phyloP scores from a whole-genome alignment of 345 rosid species.

The Hypericum androsaemum region DNA sequence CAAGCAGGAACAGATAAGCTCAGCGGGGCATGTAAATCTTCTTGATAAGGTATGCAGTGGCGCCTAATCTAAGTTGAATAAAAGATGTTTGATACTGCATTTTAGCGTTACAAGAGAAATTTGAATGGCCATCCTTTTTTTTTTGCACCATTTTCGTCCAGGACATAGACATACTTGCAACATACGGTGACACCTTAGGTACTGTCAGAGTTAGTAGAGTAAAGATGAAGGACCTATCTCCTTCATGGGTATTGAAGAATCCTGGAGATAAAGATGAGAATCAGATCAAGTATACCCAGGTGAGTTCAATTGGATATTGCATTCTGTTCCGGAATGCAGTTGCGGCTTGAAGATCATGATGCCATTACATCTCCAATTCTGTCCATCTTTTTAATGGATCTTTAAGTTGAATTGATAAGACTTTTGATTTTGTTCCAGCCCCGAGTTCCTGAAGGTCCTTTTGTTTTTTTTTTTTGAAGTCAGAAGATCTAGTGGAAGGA shows the following conservation, averaged over 20 bases:
- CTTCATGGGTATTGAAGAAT: conserved; percentile 83
- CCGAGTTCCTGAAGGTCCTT: conserved; percentile 3
- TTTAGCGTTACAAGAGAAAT: no score
- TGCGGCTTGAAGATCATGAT: neutral
- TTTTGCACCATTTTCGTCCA: conserved; percentile 20
- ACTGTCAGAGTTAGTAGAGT: conserved; percentile 47
- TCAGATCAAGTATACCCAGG: conserved; percentile 39
- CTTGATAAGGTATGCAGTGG: conserved; percentile 39
- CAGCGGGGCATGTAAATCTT: conserved; percentile 25
- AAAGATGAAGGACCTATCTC: conserved; percentile 78
- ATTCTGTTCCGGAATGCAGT: neutral
- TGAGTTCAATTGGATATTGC: conserved; percentile 18
- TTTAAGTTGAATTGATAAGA: no score
- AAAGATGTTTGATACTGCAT: conserved; percentile 17
- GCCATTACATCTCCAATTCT: neutral
- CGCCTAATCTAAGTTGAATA: conserved; percentile 5
- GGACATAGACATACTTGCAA: conserved; percentile 84
- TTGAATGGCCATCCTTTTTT: neutral
- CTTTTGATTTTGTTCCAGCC: conserved; percentile 1
- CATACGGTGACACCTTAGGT: conserved; percentile 72
- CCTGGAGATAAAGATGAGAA: conserved; percentile 32
- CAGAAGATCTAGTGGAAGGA: conserved; percentile 27
- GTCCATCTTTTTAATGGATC: no score
- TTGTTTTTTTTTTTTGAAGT: conserved; percentile 14
- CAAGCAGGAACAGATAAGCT: conserved; percentile 20